Percentiles rank a stretch among this genome's conserved stretches.
Evolutionary conservation across 2,329 filamentous ascomycete species (phyloP).

Genomic region (Exserohilum turcica): DNA sequence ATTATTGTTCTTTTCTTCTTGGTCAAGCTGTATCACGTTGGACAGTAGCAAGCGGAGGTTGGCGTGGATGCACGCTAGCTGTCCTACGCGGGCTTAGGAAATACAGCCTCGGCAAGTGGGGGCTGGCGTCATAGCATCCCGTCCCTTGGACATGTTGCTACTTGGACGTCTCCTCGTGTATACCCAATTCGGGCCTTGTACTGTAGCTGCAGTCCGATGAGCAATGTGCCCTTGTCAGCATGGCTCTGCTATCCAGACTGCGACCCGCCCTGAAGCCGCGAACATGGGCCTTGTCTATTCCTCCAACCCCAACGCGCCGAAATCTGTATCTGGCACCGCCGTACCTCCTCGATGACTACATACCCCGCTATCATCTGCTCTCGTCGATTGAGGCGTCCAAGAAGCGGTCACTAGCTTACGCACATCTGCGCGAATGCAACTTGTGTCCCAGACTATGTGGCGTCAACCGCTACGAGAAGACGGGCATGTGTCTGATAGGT

Average conservation of each 20-base stretch:
- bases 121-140: constrained; percentile 2
- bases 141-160: neutral
- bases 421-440: constrained; percentile 78
- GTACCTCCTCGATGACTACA: constrained; percentile 75
- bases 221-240: neutral
- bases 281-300: neutral
- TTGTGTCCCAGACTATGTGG: constrained; percentile 77
- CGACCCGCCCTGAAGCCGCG: constrained; percentile 18
- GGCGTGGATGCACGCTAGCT: neutral
- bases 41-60: neutral
- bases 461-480: constrained; percentile 80
- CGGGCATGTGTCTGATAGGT: constrained; percentile 78
- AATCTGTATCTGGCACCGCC: constrained; percentile 61
- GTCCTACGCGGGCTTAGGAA: neutral
- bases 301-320: constrained; percentile 25
- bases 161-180: neutral
- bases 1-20: neutral
- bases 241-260: constrained; percentile 13
- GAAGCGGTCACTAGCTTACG: constrained; percentile 75
- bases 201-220: neutral
- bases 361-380: constrained; percentile 72
- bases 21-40: neutral
- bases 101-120: constrained; percentile 13
- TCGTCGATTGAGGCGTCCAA: constrained; percentile 70
- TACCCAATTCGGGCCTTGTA: neutral